A percentile compares a stretch with the other conserved stretches of the same genome.
Evolutionary conservation across 2,329 filamentous ascomycete species (phyloP).

Genomic region (Cordyceps tenuipes): DNA sequence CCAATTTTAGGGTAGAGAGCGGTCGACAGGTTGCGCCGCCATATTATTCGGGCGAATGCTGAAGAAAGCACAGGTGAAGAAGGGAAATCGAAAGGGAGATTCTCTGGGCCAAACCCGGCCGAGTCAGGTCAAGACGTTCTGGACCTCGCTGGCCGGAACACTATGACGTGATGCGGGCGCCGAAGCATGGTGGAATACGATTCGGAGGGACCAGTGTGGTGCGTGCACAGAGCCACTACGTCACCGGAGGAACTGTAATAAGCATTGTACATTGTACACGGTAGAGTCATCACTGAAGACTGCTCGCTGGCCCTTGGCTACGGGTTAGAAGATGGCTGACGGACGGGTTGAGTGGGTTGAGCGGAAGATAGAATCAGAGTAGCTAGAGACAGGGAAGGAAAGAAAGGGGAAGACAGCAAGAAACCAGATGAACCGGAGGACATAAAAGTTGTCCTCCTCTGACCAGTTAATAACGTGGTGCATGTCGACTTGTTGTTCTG

Average conservation of each 20-base stretch:
- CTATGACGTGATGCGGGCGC: conserved; percentile 5
- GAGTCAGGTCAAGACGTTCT: conserved; percentile 6
- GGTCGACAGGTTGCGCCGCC: too few species aligned
- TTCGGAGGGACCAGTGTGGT: neutral
- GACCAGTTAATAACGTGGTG: neutral
- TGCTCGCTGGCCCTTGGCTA: too few species aligned
- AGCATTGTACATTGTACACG: neutral
- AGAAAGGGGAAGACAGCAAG: neutral
- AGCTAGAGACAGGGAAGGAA: too few species aligned
- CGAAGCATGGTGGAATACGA: conserved; percentile 1
- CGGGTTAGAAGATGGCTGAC: neutral
- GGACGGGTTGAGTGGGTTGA: neutral
- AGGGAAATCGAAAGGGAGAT: neutral
- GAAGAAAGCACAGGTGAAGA: neutral
- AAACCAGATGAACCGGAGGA: neutral
- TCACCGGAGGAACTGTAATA: neutral
- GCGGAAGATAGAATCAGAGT: neutral
- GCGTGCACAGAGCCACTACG: neutral
- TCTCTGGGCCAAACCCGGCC: neutral
- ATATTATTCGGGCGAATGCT: neutral
- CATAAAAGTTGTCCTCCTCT: too few species aligned
- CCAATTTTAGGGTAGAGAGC: neutral
- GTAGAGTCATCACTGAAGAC: neutral
- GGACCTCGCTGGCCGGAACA: conserved; percentile 5
- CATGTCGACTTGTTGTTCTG: conserved; percentile 5